Evolutionary conservation across 2,329 filamentous ascomycete species (phyloP).

Genomic region (Magnaporthales sp.): DNA sequence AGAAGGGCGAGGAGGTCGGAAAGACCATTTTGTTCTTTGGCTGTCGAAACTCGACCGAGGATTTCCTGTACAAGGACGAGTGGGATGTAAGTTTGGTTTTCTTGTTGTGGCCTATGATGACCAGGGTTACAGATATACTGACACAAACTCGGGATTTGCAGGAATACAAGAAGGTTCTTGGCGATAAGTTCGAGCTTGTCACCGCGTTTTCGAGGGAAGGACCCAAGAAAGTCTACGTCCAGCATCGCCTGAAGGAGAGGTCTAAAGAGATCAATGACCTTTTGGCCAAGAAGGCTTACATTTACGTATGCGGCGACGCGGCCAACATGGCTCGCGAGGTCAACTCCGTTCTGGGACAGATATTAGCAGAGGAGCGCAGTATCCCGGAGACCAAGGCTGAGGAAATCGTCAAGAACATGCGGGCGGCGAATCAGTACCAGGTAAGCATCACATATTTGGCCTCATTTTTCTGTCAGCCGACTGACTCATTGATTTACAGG

Average conservation of each 20-base stretch:
- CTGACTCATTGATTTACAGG: conserved; percentile 29
- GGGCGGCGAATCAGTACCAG: conserved; percentile 91
- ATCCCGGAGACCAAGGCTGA: conserved; percentile 82
- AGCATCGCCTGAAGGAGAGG: conserved; percentile 80
- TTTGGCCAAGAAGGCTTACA: conserved; percentile 78
- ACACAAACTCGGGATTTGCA: conserved; percentile 23
- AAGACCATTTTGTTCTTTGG: conserved; percentile 91
- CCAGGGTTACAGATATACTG: neutral
- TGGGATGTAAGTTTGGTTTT: conserved; percentile 66
- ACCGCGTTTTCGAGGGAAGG: conserved; percentile 92
- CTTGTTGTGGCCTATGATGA: neutral
- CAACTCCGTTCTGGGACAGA: conserved; percentile 76
- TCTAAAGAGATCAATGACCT: conserved; percentile 81
- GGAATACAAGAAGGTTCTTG: conserved; percentile 76
- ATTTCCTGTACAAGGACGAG: conserved; percentile 86
- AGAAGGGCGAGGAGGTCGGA: conserved; percentile 73
- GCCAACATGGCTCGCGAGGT: conserved; percentile 96
- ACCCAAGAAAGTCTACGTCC: conserved; percentile 88
- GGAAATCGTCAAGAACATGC: conserved; percentile 95
- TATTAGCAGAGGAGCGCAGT: conserved; percentile 76
- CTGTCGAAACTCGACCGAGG: conserved; percentile 78
- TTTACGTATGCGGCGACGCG: conserved; percentile 97
- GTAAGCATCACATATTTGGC: conserved; percentile 33
- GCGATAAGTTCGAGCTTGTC: conserved; percentile 82
- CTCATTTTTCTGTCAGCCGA: neutral